phyloP scores from a whole-genome alignment of 2,329 filamentous ascomycete genomes.

The Scedosporium aurantiacum region DNA sequence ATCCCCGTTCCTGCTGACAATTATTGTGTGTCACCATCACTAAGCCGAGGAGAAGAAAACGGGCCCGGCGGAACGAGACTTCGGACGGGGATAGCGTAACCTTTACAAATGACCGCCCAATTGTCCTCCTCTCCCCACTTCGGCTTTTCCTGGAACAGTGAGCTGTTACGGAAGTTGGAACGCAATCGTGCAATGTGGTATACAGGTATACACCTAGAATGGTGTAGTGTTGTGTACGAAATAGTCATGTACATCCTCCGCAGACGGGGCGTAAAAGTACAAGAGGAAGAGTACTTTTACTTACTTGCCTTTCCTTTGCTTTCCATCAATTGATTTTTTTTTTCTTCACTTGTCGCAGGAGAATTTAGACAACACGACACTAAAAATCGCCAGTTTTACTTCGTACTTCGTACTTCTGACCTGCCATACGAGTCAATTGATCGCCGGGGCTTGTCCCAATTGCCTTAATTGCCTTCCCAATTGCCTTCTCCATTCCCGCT shows the following conservation, averaged over 20 bases:
- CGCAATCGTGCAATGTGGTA: background rate
- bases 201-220: too few relatives aligned
- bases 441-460: too few relatives aligned
- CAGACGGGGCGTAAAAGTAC: background rate
- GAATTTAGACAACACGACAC: too few relatives aligned
- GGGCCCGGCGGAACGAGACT: background rate
- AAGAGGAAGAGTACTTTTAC: too few relatives aligned
- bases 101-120: background rate
- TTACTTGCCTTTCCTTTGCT: background rate
- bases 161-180: too few relatives aligned
- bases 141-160: background rate
- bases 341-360: too few relatives aligned
- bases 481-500: background rate
- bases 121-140: background rate
- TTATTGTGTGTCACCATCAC: constrained; percentile 1
- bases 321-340: too few relatives aligned
- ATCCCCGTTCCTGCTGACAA: constrained; percentile 3
- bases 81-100: background rate
- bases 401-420: background rate
- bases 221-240: too few relatives aligned
- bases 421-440: background rate
- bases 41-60: constrained; percentile 2
- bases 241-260: too few relatives aligned
- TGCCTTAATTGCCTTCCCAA: background rate
- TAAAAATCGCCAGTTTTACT: too few relatives aligned